These are phyloP conservation scores for Rhinocladiella mackenziei DNA, from an alignment of 2,329 filamentous ascomycete species.

Conservation along the genomic window DNA sequence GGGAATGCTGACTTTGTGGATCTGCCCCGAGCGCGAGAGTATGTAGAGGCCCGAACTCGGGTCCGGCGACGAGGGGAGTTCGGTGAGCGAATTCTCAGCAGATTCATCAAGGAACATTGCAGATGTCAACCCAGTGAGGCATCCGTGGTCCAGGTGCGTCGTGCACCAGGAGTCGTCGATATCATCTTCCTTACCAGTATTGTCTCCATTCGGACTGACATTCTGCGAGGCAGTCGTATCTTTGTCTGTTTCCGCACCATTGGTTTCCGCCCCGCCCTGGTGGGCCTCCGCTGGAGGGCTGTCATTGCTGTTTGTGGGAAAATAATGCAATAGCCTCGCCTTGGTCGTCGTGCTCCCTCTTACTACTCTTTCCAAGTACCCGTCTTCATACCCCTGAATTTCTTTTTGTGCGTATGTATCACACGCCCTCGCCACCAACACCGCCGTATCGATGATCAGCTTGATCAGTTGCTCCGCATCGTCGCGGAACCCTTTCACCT, in stretches of 20 bases:
- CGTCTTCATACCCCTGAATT: slow-evolving; percentile 68
- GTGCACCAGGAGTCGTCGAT: slow-evolving; percentile 92
- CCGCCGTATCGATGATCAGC: slow-evolving; percentile 84
- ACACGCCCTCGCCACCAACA: slow-evolving; percentile 83
- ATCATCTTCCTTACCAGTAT: slow-evolving; percentile 4
- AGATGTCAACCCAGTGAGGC: slow-evolving; percentile 86
- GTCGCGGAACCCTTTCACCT: slow-evolving; percentile 70
- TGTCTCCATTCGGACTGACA: neutral
- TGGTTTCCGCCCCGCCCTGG: too few relatives aligned
- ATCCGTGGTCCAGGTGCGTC: slow-evolving; percentile 74
- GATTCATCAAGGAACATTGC: slow-evolving; percentile 92
- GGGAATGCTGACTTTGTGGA: slow-evolving; percentile 89
- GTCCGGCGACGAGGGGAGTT: slow-evolving; percentile 74
- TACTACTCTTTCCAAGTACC: slow-evolving; percentile 84
- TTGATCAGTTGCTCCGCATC: slow-evolving; percentile 72
- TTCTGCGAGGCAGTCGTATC: neutral
- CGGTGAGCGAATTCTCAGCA: slow-evolving; percentile 37
- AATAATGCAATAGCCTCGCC: slow-evolving; percentile 89
- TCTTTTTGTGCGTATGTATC: slow-evolving; percentile 78
- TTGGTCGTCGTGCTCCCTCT: slow-evolving; percentile 83
- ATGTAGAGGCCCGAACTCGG: slow-evolving; percentile 89
- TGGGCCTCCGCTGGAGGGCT: neutral
- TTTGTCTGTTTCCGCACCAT: slow-evolving; percentile 4
- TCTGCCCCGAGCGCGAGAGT: slow-evolving; percentile 72
- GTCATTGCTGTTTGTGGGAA: slow-evolving; percentile 49